Percentiles rank a stretch among this genome's conserved stretches.
These are phyloP conservation scores for Nematodospora anomalae DNA, from an alignment of 1,139 yeast genomes.

Conservation along the genomic window DNA sequence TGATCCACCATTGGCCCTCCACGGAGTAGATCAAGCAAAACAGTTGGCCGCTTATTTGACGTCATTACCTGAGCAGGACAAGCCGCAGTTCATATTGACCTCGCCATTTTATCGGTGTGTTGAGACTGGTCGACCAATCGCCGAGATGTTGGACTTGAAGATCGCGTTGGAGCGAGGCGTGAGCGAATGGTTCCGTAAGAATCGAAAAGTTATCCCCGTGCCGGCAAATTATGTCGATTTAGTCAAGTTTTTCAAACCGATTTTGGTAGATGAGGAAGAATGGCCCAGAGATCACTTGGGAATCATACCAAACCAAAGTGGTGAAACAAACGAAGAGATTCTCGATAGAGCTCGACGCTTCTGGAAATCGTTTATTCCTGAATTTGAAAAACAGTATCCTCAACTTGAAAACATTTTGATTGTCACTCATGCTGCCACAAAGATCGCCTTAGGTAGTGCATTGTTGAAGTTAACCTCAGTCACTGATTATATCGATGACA, in stretches of 20 bases:
- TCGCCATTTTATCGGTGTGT: constrained; percentile 92
- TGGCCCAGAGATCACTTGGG: constrained; percentile 49
- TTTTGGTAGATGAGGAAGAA: constrained; percentile 34
- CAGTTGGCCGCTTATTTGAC: constrained; percentile 60
- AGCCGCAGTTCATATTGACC: constrained; percentile 62
- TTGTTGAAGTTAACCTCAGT: constrained; percentile 51
- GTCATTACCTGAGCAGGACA: constrained; percentile 39
- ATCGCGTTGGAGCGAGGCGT: constrained; percentile 69
- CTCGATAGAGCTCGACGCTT: constrained; percentile 54
- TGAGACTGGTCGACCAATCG: constrained; percentile 75
- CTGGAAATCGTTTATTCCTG: constrained; percentile 50
- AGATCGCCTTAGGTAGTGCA: constrained; percentile 74
- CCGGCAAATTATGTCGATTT: constrained; percentile 58
- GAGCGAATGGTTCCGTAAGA: constrained; percentile 68
- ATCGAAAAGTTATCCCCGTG: constrained; percentile 51
- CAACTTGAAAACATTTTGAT: constrained; percentile 56
- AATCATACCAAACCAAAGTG: constrained; percentile 53
- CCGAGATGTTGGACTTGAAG: constrained; percentile 54
- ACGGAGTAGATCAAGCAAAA: constrained; percentile 77
- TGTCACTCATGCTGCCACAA: constrained; percentile 83
- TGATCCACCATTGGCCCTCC: constrained; percentile 77
- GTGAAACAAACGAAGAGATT: constrained; percentile 67
- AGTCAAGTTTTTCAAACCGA: constrained; percentile 47
- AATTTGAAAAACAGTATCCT: constrained; percentile 54
- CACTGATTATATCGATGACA: constrained; percentile 49